Percentiles rank a stretch among this genome's conserved stretches.
These are phyloP conservation scores for Gypsophila paniculata DNA, from an alignment of 179 eudicot genomes.

Conservation along the genomic window DNA sequence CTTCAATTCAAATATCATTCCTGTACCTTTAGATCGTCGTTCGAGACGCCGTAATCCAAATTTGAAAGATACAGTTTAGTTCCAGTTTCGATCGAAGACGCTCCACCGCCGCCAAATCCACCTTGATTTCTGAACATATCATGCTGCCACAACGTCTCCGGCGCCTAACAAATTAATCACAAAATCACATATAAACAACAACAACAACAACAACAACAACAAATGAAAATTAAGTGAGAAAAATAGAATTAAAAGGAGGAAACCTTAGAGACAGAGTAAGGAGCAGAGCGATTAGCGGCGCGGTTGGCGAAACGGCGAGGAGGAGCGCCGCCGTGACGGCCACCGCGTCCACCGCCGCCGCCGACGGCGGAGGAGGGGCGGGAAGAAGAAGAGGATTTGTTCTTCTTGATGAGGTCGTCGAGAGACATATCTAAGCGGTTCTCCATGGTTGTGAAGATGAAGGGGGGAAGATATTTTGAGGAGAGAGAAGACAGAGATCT, in stretches of 20 bases:
- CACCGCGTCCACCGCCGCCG: conserved; percentile 29
- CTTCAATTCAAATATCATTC: not conserved
- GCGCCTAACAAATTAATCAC: conserved; percentile 30
- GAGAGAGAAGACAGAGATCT: conserved; percentile 22
- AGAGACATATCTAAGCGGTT: conserved; percentile 53
- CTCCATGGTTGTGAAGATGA: conserved; percentile 32
- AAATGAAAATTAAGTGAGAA: not conserved
- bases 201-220: not conserved
- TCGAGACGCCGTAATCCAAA: conserved; percentile 66
- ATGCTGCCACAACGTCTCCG: conserved; percentile 54
- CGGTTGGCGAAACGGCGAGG: conserved; percentile 43
- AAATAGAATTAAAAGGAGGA: not conserved
- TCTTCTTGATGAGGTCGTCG: conserved; percentile 60
- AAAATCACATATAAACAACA: not conserved
- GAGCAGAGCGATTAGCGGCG: conserved; percentile 33
- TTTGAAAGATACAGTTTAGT: conserved; percentile 61
- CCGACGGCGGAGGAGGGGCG: conserved; percentile 31
- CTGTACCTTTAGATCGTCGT: conserved; percentile 56
- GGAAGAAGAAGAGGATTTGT: conserved; percentile 43
- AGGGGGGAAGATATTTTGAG: not conserved
- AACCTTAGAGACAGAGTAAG: conserved; percentile 40
- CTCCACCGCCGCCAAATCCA: conserved; percentile 33
- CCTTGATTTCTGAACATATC: conserved; percentile 48
- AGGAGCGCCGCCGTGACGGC: conserved; percentile 42
- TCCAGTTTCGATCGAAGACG: conserved; percentile 53